Evolutionary conservation across 2,329 filamentous ascomycete genomes (phyloP), one percentile per base, ranked within the genome.

Genomic region (Cercospora citrullina): DNA sequence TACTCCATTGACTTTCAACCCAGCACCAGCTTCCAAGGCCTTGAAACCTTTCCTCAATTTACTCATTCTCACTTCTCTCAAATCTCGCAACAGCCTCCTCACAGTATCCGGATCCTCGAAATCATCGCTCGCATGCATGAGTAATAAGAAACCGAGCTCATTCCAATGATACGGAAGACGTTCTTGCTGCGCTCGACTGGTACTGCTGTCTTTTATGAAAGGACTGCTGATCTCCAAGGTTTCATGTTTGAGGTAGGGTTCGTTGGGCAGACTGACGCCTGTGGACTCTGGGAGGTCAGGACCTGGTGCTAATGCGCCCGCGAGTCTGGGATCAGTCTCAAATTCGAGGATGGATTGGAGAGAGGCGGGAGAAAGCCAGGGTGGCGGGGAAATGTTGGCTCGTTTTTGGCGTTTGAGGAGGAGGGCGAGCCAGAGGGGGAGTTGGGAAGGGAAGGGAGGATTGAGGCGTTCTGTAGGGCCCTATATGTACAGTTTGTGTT

Each of bases 151-250:
- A 18, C 91, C 90, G 8, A 98, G 82, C 80, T 98, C 95, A 51
- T 96, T 86, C 94, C 94, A 99, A 82, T 98, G 94, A 78, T 96
- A 98, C 0, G 95, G 95, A 33, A 99, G 83, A 14, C 89, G 87
- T 48, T 89, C 88, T 0, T 88, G 81, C 8, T 90, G 88, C 1
- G 90, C 87, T 58, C 87, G 83, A 21, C 90, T 87, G 0, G 90
- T 93, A 71, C 91, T 92, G 16, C 90, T 89, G 58, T 79, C 73
- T 1, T 88, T 87, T 1, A 96, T 81, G 77, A 97, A 97, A 0
- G 94, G 94, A 4, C 94, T 87, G 14, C 75, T 77, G 12, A 75
- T 66, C 66, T 79, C 78, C 23, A 77, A 67, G 28, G 70, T 68
- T 4, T 74, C 68, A 7, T 61, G 65, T 1, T 69, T 55, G 12